Evolutionary conservation across 2,329 filamentous ascomycete genomes (phyloP).

Genomic region (Trichoderma pleuroti): DNA sequence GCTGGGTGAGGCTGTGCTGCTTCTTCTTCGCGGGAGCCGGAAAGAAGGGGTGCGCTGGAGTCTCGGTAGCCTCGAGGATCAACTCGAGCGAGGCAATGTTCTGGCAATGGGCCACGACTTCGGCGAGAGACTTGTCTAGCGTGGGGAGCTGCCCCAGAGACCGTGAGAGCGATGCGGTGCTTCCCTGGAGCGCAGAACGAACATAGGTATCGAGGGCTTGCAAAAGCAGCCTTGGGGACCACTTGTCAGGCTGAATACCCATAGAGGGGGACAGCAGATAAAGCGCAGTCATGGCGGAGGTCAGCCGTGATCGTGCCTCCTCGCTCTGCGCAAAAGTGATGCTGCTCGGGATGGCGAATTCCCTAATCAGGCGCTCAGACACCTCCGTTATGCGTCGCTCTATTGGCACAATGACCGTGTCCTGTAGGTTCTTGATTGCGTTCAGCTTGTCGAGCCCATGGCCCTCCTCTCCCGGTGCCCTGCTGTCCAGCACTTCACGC

Average conservation of each 20-base stretch:
- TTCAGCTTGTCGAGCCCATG: conserved; percentile 71
- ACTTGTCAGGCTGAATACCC: conserved; percentile 49
- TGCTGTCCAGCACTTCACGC: conserved; percentile 66
- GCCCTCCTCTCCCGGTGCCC: conserved; percentile 69
- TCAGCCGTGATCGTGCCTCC: conserved; percentile 69
- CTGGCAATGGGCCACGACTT: conserved; percentile 81
- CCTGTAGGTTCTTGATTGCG: conserved; percentile 66
- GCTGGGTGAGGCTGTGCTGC: conserved; percentile 59
- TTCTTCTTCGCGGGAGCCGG: conserved; percentile 33
- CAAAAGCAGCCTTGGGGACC: conserved; percentile 68
- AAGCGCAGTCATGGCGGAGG: conserved; percentile 70
- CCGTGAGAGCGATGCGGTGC: conserved; percentile 68
- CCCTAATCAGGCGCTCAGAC: conserved; percentile 74
- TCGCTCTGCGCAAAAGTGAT: conserved; percentile 64
- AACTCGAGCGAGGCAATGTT: conserved; percentile 85
- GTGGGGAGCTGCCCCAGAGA: conserved; percentile 76
- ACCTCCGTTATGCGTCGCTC: conserved; percentile 71
- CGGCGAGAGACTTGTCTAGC: conserved; percentile 75
- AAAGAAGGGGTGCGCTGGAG: conserved; percentile 67
- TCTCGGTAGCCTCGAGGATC: conserved; percentile 65
- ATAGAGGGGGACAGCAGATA: conserved; percentile 75
- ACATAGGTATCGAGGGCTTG: conserved; percentile 77
- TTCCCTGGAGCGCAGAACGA: conserved; percentile 74
- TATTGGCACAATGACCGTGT: conserved; percentile 64
- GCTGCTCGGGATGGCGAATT: conserved; percentile 66